These are phyloP conservation scores for Perkinsus olseni DNA, from an alignment of 169 alveolate species.

Conservation along the genomic window DNA sequence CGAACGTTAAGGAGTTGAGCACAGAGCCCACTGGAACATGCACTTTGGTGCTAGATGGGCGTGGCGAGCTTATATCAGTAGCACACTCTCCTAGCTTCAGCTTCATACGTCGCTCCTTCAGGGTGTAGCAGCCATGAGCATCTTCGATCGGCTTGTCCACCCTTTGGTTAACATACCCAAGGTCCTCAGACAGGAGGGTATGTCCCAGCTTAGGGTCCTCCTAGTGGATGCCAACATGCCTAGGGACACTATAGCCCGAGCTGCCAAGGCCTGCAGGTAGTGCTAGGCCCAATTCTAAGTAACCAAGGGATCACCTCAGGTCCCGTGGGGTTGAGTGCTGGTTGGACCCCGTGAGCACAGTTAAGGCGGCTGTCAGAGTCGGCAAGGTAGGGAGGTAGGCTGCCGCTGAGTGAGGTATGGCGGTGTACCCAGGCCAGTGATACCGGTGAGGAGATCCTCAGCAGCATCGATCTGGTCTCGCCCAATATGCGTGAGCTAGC, in stretches of 20 bases:
- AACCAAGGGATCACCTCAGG: background rate
- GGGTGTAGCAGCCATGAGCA: background rate
- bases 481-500: background rate
- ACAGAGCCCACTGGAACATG: background rate
- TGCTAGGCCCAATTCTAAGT: background rate
- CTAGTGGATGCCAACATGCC: background rate
- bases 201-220: background rate
- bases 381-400: background rate
- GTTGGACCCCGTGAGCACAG: background rate
- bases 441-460: background rate
- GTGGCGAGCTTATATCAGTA: background rate
- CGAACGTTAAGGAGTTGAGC: background rate
- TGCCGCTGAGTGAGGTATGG: background rate
- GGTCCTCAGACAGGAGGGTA: background rate
- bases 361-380: background rate
- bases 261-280: background rate
- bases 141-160: background rate
- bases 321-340: background rate
- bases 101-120: background rate
- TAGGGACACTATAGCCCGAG: background rate
- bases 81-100: background rate
- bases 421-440: background rate
- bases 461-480: background rate
- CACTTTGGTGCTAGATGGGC: background rate
- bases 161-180: background rate